A percentile compares a stretch with the other conserved stretches of the same genome.
Evolutionary conservation across 371 early-diverging fungal genomes (phyloP).

Genomic region (Nematocida major): DNA sequence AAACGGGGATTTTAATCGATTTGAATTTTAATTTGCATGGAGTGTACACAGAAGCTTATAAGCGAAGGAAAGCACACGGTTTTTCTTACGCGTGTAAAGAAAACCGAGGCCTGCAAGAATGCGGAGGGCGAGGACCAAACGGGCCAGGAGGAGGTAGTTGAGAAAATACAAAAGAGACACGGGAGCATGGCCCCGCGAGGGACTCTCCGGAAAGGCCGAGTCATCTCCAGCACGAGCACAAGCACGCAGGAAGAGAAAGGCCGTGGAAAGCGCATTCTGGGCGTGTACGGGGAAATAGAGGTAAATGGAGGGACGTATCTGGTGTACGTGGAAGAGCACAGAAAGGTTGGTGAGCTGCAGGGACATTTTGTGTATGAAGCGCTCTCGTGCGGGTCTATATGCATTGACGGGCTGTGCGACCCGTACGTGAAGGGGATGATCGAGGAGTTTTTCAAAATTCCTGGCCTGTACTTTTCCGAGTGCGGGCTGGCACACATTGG

Average conservation of each 20-base stretch:
- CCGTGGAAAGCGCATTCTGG: conserved; percentile 9
- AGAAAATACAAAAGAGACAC: conserved; percentile 8
- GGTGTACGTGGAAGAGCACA: conserved; percentile 49
- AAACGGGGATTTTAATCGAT: conserved; percentile 22
- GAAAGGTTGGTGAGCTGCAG: conserved; percentile 37
- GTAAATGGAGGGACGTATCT: conserved; percentile 50
- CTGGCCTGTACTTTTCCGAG: conserved; percentile 52
- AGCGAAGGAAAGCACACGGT: background rate
- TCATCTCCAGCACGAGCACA: background rate
- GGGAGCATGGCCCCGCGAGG: background rate
- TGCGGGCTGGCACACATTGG: background rate
- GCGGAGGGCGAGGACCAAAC: background rate
- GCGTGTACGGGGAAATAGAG: conserved; percentile 45
- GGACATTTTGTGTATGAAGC: conserved; percentile 57
- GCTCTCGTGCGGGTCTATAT: conserved; percentile 14
- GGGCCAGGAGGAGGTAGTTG: background rate
- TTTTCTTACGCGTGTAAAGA: background rate
- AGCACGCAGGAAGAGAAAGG: background rate
- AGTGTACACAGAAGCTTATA: conserved; percentile 7
- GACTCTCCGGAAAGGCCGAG: conserved; percentile 6
- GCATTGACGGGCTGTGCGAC: conserved; percentile 1
- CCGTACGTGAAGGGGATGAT: conserved; percentile 3
- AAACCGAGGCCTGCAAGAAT: too few species aligned
- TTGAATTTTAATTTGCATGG: conserved; percentile 20
- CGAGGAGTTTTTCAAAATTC: conserved; percentile 46